Percentiles rank a stretch among this genome's conserved stretches.
Evolutionary conservation across 2,329 filamentous ascomycete species (phyloP).

Genomic region (Sclerotinia subarctica): DNA sequence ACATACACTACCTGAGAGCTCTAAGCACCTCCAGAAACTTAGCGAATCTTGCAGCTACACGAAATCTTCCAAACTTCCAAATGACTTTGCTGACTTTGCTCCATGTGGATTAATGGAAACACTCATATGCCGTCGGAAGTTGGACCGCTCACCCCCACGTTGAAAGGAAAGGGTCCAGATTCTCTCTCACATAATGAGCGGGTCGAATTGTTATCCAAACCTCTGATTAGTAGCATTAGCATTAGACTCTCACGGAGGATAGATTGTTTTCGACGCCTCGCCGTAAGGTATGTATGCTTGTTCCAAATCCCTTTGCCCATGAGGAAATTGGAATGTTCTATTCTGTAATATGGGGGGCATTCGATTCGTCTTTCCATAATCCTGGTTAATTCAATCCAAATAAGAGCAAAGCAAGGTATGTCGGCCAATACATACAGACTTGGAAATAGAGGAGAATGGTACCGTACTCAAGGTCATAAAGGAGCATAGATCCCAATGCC

Average conservation of each 20-base stretch:
- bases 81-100: neutral
- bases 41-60: neutral
- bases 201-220: neutral
- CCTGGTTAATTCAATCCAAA: constrained; percentile 14
- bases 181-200: neutral
- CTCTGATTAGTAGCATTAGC: neutral
- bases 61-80: neutral
- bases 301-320: neutral
- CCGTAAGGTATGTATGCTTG: neutral
- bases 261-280: neutral
- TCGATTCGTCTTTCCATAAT: constrained; percentile 21
- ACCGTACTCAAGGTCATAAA: no score
- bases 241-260: neutral
- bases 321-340: neutral
- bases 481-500: neutral
- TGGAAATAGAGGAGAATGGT: constrained; percentile 7
- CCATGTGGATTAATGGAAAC: neutral
- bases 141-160: neutral
- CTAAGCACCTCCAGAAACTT: neutral
- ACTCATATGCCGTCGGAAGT: neutral
- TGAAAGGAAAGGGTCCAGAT: neutral
- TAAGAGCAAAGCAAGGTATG: neutral
- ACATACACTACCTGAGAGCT: neutral
- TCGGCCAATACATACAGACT: neutral
- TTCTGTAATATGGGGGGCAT: constrained; percentile 10